Evolutionary conservation across 768 basidiomycete genomes (phyloP).

Genomic region (Peribolospora kevripleyi): DNA sequence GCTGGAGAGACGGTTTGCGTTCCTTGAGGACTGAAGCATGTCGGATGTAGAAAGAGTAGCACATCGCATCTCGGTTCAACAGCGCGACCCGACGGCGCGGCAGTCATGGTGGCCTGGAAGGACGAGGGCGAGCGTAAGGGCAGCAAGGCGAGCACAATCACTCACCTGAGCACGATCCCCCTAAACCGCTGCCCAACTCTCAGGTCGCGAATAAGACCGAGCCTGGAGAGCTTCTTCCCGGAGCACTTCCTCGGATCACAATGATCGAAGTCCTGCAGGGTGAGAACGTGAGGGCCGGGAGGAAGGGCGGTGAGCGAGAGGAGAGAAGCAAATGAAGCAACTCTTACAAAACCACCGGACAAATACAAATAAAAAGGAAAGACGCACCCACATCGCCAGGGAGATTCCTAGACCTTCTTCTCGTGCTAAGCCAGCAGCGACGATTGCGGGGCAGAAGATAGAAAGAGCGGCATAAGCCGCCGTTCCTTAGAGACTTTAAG

Average conservation of each 20-base stretch:
- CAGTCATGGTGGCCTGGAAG: neutral
- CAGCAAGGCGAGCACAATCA: slow-evolving; percentile 2
- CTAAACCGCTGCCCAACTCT: slow-evolving; percentile 63
- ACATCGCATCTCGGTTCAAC: neutral
- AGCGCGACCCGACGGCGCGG: neutral
- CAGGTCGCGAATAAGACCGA: slow-evolving; percentile 62
- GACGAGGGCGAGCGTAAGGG: neutral
- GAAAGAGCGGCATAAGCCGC: too few species aligned
- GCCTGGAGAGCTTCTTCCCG: slow-evolving; percentile 71
- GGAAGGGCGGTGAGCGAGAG: too few species aligned
- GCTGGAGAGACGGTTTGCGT: slow-evolving; percentile 51
- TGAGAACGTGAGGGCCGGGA: neutral
- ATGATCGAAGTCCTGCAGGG: slow-evolving; percentile 79
- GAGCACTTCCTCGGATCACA: slow-evolving; percentile 73
- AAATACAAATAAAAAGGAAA: too few species aligned
- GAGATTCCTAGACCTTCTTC: too few species aligned
- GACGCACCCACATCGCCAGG: too few species aligned
- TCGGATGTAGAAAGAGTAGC: slow-evolving; percentile 1
- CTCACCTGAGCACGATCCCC: slow-evolving; percentile 84
- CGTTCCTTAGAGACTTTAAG: too few species aligned
- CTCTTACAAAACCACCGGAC: too few species aligned
- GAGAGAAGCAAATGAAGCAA: too few species aligned
- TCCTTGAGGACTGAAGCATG: slow-evolving; percentile 46
- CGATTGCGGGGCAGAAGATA: too few species aligned
- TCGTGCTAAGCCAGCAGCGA: too few species aligned